A percentile compares a stretch with the other conserved stretches of the same genome.
Conservation (phyloP, 75 land plant genomes). For the Gnetum montanum region DNA sequence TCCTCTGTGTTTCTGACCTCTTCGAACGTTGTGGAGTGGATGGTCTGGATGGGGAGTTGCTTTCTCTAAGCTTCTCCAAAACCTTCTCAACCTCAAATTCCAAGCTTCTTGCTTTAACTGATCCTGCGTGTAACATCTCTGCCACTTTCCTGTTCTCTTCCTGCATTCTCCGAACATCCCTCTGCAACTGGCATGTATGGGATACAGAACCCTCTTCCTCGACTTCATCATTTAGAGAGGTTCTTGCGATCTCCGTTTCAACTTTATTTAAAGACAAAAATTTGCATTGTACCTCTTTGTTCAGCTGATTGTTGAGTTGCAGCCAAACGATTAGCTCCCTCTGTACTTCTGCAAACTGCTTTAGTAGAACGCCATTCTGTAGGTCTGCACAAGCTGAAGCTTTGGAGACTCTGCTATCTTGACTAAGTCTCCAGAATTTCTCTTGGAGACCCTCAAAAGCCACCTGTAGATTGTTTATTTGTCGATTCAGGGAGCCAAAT, state of each 20-base stretch:
- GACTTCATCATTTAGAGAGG: conserved; percentile 1
- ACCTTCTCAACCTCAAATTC: conserved; percentile 32
- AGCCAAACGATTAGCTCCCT: no score
- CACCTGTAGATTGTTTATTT: no score
- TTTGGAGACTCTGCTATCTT: no score
- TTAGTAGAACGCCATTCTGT: no score
- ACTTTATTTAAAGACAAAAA: conserved; percentile 22
- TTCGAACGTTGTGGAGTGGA: neutral
- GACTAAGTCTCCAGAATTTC: no score
- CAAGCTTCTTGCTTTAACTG: conserved; percentile 24
- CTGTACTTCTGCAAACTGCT: no score
- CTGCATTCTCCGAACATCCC: conserved; percentile 50
- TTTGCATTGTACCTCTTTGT: conserved; percentile 25
- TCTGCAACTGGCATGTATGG: conserved; percentile 55
- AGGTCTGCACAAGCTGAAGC: no score
- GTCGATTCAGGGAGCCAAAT: no score
- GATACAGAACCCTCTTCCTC: conserved; percentile 14
- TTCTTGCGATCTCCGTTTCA: conserved; percentile 28
- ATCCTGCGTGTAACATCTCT: conserved; percentile 33
- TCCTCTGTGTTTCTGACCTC: neutral
- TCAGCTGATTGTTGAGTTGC: conserved; percentile 22
- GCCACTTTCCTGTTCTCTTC: conserved; percentile 51
- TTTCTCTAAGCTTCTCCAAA: conserved; percentile 15
- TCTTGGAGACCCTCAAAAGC: no score
- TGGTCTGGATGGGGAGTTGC: neutral